Evolutionary conservation across 352 stramenopile genomes (phyloP), one percentile per base, ranked within the genome.

Genomic region (Nothophytophthora sp.): DNA sequence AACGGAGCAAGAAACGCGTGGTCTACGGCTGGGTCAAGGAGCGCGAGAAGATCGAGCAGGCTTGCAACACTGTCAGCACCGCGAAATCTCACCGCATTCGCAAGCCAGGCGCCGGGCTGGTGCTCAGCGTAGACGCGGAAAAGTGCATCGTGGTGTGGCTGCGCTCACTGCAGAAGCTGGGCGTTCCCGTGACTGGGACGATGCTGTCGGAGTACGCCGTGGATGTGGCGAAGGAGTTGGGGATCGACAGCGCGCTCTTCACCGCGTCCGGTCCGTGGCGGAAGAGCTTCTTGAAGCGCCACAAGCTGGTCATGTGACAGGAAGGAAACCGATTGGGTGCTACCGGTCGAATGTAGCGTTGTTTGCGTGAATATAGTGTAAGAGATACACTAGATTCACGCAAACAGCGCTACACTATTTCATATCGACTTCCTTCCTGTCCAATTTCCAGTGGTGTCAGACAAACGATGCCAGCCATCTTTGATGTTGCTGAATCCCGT

Each of bases 91-190:
- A 56, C 47, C 65, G 65, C 8, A 36, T 74, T n/a, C 65, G 65
- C 16, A 63, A 68, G 24, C 15, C 48, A 6, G 65, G 65, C 4
- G 20, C 56, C 13, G 65, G 65, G 13, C 53, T 60, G 16, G 56
- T 44, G 19, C 52, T 74, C 12, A 65, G 65, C 25, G 42, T 55
- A 13, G 60, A 74, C 19, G 60, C 51, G 13, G 65, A 74, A 49
- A 74, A 74, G 34, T 70, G 60, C 40, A 68, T 74, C 18, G 47
- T 74, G 28, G 56, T 71, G 16, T 71, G 65, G 60, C 44, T 74
- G 34, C 65, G 57, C 10, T 70, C 60, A 25, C 44, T 70, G 50
- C 50, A 65, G 47, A 59, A 60, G 35, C 9, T 71, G 49, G 50
- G 53, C 0, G 34, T 68, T 19, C 60, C 59, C 5, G 60, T 73